Conservation (phyloP, 164 flowering plant species). For the Berberis vulgaris region DNA sequence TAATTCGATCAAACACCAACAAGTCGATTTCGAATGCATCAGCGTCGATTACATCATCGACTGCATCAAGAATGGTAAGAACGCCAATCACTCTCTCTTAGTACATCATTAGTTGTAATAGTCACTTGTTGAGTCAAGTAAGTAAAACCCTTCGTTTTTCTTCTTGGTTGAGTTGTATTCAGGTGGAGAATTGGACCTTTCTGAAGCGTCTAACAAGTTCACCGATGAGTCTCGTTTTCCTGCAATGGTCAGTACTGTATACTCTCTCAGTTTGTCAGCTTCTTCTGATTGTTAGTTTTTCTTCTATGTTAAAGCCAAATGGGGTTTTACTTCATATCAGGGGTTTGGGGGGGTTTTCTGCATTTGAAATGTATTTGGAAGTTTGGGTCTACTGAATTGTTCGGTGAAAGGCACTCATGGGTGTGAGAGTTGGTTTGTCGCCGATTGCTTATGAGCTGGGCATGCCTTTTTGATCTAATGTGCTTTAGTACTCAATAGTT, state of each 20-base stretch:
- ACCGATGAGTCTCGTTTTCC: slow-evolving; percentile 41
- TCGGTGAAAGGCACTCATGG: too few relatives aligned
- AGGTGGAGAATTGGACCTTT: slow-evolving; percentile 63
- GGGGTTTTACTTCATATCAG: not conserved
- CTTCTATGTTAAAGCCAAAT: not conserved
- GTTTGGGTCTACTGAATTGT: too few relatives aligned
- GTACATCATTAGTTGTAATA: not conserved
- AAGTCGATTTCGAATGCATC: too few relatives aligned
- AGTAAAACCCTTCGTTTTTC: not conserved
- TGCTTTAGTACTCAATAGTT: too few relatives aligned
- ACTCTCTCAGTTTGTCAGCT: not conserved
- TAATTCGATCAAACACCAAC: too few relatives aligned
- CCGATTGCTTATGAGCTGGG: too few relatives aligned
- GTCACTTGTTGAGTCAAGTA: too few relatives aligned
- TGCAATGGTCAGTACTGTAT: slow-evolving; percentile 29
- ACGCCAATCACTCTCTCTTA: not conserved
- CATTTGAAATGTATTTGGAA: too few relatives aligned
- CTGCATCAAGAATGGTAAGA: not conserved
- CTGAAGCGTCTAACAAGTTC: slow-evolving; percentile 38
- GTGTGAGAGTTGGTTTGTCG: too few relatives aligned
- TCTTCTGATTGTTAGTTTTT: not conserved
- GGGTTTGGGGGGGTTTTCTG: too few relatives aligned
- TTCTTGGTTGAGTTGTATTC: slow-evolving; percentile 3
- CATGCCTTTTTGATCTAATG: too few relatives aligned
- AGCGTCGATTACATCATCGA: too few relatives aligned